Conservation (phyloP, 2,329 filamentous ascomycete species). For the Fusarium kyushuense region DNA sequence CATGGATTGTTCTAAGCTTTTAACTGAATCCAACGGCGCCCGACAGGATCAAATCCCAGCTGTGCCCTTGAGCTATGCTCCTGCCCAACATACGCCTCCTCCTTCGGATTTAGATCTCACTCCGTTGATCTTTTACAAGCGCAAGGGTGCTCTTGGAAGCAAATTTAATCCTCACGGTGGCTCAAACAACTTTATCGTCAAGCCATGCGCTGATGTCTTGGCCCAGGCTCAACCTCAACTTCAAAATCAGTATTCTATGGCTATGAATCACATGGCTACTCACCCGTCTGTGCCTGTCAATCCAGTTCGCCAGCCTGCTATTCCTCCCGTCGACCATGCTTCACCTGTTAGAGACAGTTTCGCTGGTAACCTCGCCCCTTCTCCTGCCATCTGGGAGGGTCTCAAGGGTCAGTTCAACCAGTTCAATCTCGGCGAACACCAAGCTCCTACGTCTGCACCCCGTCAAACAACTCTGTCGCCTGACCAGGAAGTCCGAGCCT, state of each 20-base stretch:
- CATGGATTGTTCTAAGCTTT: neutral
- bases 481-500: conserved; percentile 1
- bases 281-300: neutral
- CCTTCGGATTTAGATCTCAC: neutral
- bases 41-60: neutral
- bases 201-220: neutral
- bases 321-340: conserved; percentile 7
- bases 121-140: neutral
- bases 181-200: neutral
- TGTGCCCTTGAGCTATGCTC: neutral
- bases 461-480: neutral
- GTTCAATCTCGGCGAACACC: neutral
- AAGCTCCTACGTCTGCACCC: neutral
- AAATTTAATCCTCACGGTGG: neutral
- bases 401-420: conserved; percentile 21
- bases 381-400: conserved; percentile 28
- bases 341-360: conserved; percentile 7
- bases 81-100: conserved; percentile 3
- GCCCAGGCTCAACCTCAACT: neutral
- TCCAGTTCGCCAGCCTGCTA: conserved; percentile 19
- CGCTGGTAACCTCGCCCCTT: conserved; percentile 17
- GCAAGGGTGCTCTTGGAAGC: neutral
- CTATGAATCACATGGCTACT: neutral
- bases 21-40: conserved; percentile 6
- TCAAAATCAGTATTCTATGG: neutral